Percentiles rank a stretch among this genome's conserved stretches.
Evolutionary conservation across 805 yeast genomes (phyloP).

Genomic region (Wickerhamomyces bovis): DNA sequence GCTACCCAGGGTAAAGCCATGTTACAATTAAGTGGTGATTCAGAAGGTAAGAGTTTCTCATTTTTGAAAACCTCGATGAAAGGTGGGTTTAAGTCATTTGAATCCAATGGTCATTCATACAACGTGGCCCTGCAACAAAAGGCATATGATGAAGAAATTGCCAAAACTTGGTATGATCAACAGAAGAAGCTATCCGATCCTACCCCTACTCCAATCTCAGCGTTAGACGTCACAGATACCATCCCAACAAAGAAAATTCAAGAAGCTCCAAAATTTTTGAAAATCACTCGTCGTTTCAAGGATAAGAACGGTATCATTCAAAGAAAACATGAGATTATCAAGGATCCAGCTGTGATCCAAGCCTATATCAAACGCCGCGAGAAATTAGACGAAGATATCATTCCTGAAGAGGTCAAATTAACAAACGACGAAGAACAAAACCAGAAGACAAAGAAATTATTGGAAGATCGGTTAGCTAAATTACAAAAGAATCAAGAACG

Average conservation of each 20-base stretch:
- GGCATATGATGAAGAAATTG: constrained; percentile 85
- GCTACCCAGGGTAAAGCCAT: constrained; percentile 96
- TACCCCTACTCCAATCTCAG: constrained; percentile 3
- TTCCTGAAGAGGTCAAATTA: constrained; percentile 66
- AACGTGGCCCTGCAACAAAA: constrained; percentile 83
- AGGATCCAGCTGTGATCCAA: constrained; percentile 81
- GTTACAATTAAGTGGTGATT: constrained; percentile 93
- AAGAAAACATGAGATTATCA: constrained; percentile 68
- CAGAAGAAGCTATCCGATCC: constrained; percentile 47
- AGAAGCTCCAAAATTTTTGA: constrained; percentile 32
- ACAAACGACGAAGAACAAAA: constrained; percentile 84
- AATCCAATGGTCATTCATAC: constrained; percentile 61
- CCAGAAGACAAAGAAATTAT: constrained; percentile 63
- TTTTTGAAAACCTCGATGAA: constrained; percentile 90
- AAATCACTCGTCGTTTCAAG: constrained; percentile 71
- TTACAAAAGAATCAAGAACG: constrained; percentile 72
- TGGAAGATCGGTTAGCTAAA: constrained; percentile 80
- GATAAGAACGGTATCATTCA: constrained; percentile 86
- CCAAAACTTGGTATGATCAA: constrained; percentile 86
- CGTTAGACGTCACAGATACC: constrained; percentile 7
- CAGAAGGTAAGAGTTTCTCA: constrained; percentile 85
- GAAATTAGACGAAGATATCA: constrained; percentile 54
- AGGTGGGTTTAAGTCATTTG: constrained; percentile 65
- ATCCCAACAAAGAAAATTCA: constrained; percentile 17
- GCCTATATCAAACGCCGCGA: constrained; percentile 75